Percentiles rank a stretch among this genome's conserved stretches.
phyloP scores from a whole-genome alignment of 352 stramenopile genomes.

The Pythium aristosporum region DNA sequence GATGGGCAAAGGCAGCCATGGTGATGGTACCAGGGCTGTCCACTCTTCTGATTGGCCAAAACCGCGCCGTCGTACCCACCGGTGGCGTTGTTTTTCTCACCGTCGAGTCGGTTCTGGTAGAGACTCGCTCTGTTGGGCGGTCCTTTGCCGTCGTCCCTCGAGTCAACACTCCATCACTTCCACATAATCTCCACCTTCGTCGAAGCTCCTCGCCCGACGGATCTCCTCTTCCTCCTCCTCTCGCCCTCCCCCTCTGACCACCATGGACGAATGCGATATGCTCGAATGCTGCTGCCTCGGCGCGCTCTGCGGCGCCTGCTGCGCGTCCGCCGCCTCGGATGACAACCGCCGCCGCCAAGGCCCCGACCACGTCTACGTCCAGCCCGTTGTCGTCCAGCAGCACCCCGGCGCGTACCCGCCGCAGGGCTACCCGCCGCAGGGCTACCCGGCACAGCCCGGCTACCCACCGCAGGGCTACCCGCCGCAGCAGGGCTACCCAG shows the following conservation, averaged over 20 bases:
- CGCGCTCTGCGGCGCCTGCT: conserved; percentile 74
- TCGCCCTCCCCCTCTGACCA: neutral
- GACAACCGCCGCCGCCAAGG: conserved; percentile 35
- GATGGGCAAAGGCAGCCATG: neutral
- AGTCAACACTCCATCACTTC: conserved; percentile 16
- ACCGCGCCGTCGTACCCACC: conserved; percentile 4
- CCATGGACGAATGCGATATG: conserved; percentile 77
- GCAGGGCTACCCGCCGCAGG: conserved; percentile 34
- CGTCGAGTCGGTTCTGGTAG: conserved; percentile 10
- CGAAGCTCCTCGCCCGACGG: conserved; percentile 2
- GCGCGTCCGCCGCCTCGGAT: conserved; percentile 41
- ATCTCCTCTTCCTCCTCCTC: neutral
- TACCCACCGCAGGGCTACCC: conserved; percentile 21
- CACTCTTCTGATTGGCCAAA: conserved; percentile 9
- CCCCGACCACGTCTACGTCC: conserved; percentile 63
- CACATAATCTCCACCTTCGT: neutral
- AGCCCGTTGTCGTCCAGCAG: conserved; percentile 60
- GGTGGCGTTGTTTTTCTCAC: conserved; percentile 15
- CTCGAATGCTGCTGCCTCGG: conserved; percentile 78
- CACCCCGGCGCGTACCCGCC: conserved; percentile 36
- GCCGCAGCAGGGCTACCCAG: conserved; percentile 15
- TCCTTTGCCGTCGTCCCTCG: neutral
- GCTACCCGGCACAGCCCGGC: conserved; percentile 36
- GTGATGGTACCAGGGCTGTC: neutral
- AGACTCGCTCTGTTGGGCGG: neutral